These are phyloP conservation scores for Berberis thunbergii DNA, from an alignment of 164 flowering plant species.

Conservation along the genomic window DNA sequence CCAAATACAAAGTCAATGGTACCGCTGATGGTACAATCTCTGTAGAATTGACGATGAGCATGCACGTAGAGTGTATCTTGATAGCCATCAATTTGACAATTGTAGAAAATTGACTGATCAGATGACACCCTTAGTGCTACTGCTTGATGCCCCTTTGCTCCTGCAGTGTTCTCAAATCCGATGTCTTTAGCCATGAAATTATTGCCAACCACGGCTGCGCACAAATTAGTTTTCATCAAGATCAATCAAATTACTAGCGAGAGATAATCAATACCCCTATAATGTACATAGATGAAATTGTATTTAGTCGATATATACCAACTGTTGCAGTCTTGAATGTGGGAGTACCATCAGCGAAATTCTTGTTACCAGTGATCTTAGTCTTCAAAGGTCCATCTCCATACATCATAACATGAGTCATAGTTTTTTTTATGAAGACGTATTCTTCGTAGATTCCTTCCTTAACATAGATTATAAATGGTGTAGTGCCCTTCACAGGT, in stretches of 20 bases:
- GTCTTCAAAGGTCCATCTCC: conserved; percentile 44
- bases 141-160: conserved; percentile 33
- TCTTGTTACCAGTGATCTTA: conserved; percentile 8
- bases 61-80: conserved; percentile 39
- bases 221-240: background rate
- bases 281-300: background rate
- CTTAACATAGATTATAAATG: conserved; percentile 42
- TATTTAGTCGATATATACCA: background rate
- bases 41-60: conserved; percentile 37
- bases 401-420: conserved; percentile 36
- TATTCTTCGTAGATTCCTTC: conserved; percentile 40
- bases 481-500: conserved; percentile 17
- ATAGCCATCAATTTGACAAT: conserved; percentile 38
- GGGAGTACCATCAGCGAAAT: too few species aligned
- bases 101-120: conserved; percentile 26
- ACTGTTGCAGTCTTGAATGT: too few species aligned
- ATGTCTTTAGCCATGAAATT: conserved; percentile 45
- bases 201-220: conserved; percentile 30
- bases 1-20: conserved; percentile 45
- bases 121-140: conserved; percentile 28
- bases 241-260: background rate
- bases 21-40: conserved; percentile 38
- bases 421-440: conserved; percentile 20
- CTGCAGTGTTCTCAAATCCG: conserved; percentile 44
- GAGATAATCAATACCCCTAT: background rate